phyloP scores from a whole-genome alignment of 768 basidiomycete genomes.

The Boletus insuetus region DNA sequence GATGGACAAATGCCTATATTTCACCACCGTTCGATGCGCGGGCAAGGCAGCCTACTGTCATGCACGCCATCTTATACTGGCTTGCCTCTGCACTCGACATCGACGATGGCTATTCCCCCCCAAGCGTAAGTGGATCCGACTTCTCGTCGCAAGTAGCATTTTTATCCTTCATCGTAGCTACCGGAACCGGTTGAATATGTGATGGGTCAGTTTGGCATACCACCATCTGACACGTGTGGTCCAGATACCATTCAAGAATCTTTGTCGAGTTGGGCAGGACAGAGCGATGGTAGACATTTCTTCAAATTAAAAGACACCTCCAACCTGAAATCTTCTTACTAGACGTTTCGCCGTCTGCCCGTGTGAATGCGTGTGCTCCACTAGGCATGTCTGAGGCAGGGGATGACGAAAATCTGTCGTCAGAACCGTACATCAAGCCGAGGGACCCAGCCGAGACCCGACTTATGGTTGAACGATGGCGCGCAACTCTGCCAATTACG shows the following conservation, averaged over 20 bases:
- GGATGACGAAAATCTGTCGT: constrained; percentile 3
- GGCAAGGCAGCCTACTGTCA: constrained; percentile 44
- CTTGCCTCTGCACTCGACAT: constrained; percentile 46
- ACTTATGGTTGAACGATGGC: constrained; percentile 33
- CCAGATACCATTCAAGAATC: constrained; percentile 23
- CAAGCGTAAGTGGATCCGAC: constrained; percentile 16
- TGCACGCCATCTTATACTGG: constrained; percentile 57
- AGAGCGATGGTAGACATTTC: constrained; percentile 26
- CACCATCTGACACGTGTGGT: constrained; percentile 19
- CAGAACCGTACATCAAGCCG: constrained; percentile 20
- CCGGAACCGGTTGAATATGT: constrained; percentile 33
- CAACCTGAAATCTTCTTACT: not conserved
- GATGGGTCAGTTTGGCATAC: constrained; percentile 27
- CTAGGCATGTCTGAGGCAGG: constrained; percentile 23
- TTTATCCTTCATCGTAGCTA: constrained; percentile 12
- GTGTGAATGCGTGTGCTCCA: constrained; percentile 6
- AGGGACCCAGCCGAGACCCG: constrained; percentile 24
- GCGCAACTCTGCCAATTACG: constrained; percentile 23
- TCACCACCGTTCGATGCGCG: constrained; percentile 43
- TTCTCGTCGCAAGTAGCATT: not conserved
- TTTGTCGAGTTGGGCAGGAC: constrained; percentile 31
- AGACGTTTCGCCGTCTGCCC: constrained; percentile 28
- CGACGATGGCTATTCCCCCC: constrained; percentile 29
- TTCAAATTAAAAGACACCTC: not conserved
- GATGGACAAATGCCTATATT: constrained; percentile 53